phyloP scores from a whole-genome alignment of 768 basidiomycete genomes.

The Termitomyces sp. region DNA sequence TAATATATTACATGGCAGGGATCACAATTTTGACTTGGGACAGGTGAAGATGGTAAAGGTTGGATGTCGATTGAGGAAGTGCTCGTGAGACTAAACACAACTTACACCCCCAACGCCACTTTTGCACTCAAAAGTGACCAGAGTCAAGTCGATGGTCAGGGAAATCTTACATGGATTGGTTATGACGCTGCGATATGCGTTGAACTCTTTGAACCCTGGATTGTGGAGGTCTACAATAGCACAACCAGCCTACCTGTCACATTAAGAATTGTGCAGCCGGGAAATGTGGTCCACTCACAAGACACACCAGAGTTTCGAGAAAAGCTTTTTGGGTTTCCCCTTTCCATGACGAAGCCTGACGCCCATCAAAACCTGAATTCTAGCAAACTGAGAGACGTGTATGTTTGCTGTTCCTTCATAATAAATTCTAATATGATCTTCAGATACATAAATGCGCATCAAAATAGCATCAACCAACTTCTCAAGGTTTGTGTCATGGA shows the following conservation, averaged over 20 bases:
- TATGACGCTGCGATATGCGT: conserved; percentile 34
- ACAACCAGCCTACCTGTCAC: conserved; percentile 25
- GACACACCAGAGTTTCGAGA: conserved; percentile 14
- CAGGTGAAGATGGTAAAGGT: conserved; percentile 25
- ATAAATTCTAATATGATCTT: not conserved
- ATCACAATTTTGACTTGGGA: not conserved
- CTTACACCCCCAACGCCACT: conserved; percentile 24
- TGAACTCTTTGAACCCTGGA: conserved; percentile 34
- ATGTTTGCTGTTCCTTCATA: not conserved
- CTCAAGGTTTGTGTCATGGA: conserved; percentile 19
- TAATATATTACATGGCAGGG: not conserved
- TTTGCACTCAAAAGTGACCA: conserved; percentile 18
- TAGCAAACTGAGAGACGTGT: conserved; percentile 19
- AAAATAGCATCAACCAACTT: conserved; percentile 32
- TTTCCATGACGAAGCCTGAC: conserved; percentile 12
- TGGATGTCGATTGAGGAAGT: conserved; percentile 28
- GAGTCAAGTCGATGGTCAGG: conserved; percentile 17
- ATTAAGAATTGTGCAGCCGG: conserved; percentile 24
- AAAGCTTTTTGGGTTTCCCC: conserved; percentile 14
- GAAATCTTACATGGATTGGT: conserved; percentile 27
- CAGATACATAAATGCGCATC: conserved; percentile 26
- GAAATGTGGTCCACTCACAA: conserved; percentile 18
- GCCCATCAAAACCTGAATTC: conserved; percentile 23
- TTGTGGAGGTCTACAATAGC: conserved; percentile 31
- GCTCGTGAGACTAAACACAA: conserved; percentile 30